Conservation (phyloP, 176 grass and related monocot species). For the Eleusine indica region DNA sequence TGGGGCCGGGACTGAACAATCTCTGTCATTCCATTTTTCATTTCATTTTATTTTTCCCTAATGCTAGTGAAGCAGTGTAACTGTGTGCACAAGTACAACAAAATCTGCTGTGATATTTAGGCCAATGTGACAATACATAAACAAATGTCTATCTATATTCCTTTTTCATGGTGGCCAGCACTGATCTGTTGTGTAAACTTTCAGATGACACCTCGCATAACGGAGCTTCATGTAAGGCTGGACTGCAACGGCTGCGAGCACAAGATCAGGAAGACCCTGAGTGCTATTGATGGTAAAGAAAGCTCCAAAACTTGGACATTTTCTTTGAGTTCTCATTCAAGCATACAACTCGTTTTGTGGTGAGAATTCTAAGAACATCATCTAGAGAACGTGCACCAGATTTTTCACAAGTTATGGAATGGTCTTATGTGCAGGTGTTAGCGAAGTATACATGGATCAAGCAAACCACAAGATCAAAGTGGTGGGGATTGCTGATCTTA, state of each 20-base stretch:
- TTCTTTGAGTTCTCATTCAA: neutral
- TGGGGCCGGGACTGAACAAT: conserved; percentile 8
- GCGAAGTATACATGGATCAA: conserved; percentile 63
- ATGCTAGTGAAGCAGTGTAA: neutral
- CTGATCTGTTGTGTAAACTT: conserved; percentile 22
- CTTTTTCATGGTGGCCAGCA: conserved; percentile 6
- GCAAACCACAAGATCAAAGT: conserved; percentile 77
- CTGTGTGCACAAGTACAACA: neutral
- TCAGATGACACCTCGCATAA: conserved; percentile 47
- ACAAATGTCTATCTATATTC: neutral
- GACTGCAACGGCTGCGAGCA: conserved; percentile 61
- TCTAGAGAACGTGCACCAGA: conserved; percentile 1
- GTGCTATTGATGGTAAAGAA: conserved; percentile 44
- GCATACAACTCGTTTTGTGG: neutral
- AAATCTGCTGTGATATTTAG: neutral
- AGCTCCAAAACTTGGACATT: neutral
- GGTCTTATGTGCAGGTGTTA: conserved; percentile 54
- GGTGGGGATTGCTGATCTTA: conserved; percentile 67
- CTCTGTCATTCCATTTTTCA: neutral
- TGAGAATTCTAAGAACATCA: conserved; percentile 18
- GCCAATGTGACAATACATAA: neutral
- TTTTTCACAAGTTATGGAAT: conserved; percentile 11
- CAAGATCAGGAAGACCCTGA: conserved; percentile 48
- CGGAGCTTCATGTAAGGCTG: conserved; percentile 57
- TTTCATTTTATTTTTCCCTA: neutral